These are phyloP conservation scores for Anastatica hierochuntica DNA, from an alignment of 345 rosid genomes.

Conservation along the genomic window DNA sequence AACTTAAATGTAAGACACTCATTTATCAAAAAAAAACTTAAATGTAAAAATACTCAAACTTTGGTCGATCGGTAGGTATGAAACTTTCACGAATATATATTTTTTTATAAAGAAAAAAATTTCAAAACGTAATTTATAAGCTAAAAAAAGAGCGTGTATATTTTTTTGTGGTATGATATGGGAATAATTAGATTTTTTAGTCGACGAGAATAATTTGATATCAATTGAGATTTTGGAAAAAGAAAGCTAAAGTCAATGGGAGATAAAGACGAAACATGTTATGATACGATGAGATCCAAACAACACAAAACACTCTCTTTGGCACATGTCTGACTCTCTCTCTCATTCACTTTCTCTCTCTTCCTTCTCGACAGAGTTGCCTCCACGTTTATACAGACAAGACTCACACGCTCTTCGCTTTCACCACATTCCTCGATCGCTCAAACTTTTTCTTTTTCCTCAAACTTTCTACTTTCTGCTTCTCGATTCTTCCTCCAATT, in stretches of 20 bases:
- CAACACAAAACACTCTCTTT: not conserved
- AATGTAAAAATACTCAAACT: no score
- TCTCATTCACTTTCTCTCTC: not conserved
- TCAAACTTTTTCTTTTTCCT: not conserved
- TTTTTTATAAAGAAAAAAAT: no score
- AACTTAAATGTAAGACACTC: no score
- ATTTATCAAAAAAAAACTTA: no score
- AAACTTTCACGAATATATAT: no score
- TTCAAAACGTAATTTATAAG: no score
- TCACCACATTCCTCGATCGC: constrained; percentile 2
- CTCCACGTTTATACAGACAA: constrained; percentile 70
- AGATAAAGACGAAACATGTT: constrained; percentile 9
- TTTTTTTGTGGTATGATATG: not conserved
- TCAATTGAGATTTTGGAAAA: constrained; percentile 5
- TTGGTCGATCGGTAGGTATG: no score
- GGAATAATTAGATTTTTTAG: no score
- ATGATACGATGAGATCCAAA: constrained; percentile 1
- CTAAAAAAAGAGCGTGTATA: no score
- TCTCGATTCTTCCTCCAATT: constrained; percentile 8
- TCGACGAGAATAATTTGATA: no score
- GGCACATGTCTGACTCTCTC: constrained; percentile 15
- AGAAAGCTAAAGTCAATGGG: constrained; percentile 15
- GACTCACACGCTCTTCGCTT: constrained; percentile 27
- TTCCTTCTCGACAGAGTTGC: constrained; percentile 37
- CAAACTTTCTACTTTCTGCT: not conserved